Conservation (phyloP, 805 yeast species). For the Candida maesae region DNA sequence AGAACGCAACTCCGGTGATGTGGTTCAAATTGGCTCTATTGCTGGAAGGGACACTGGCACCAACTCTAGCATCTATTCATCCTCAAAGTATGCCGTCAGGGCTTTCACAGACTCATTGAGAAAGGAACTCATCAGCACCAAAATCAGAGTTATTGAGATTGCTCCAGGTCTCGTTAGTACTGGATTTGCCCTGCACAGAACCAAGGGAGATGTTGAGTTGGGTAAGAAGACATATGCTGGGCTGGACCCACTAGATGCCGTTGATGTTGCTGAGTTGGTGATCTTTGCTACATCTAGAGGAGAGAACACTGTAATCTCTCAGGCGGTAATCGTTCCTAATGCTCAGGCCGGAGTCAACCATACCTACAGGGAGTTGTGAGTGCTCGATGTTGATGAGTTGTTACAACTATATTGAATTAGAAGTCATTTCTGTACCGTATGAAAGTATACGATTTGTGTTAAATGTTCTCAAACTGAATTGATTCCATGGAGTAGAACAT, state of each 20-base stretch:
- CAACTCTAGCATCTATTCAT: slow-evolving; percentile 72
- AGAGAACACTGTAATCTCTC: slow-evolving; percentile 58
- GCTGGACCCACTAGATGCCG: slow-evolving; percentile 51
- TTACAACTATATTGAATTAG: too few relatives aligned
- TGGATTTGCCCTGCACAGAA: slow-evolving; percentile 56
- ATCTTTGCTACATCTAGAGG: slow-evolving; percentile 52
- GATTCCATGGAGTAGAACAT: too few relatives aligned
- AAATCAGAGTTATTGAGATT: slow-evolving; percentile 57
- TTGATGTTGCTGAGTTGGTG: slow-evolving; percentile 34
- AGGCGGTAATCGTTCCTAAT: slow-evolving; percentile 75
- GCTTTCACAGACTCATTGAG: slow-evolving; percentile 66
- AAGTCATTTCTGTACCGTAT: too few relatives aligned
- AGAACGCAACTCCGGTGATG: slow-evolving; percentile 65
- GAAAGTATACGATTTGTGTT: too few relatives aligned
- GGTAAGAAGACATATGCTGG: slow-evolving; percentile 55
- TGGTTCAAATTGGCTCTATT: slow-evolving; percentile 68
- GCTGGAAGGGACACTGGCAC: slow-evolving; percentile 82
- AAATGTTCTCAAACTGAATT: too few relatives aligned
- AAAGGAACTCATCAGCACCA: slow-evolving; percentile 69
- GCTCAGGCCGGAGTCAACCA: slow-evolving; percentile 69
- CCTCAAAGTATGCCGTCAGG: slow-evolving; percentile 66
- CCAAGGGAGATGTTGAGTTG: slow-evolving; percentile 47
- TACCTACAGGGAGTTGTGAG: slow-evolving; percentile 51
- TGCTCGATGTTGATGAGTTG: too few relatives aligned
- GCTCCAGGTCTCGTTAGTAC: slow-evolving; percentile 69